Base-by-base conservation (phyloP, 2,329 filamentous ascomycete species). In the Podosphaera fusca region DNA sequence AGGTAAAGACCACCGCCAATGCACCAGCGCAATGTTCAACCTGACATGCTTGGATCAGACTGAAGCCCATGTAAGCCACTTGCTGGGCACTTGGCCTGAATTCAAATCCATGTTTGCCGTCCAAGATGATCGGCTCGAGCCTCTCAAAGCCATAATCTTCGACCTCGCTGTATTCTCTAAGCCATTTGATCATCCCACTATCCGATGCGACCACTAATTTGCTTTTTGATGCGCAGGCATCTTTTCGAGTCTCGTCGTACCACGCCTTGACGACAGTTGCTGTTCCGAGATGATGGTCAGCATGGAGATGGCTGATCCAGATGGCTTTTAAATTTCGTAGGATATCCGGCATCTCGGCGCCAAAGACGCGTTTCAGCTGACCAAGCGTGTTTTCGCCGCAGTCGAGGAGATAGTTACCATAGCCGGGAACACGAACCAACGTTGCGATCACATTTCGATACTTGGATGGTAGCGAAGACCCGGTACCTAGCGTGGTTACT, bases 361-460 rank as follows among this genome's bases (percentile, higher is more conserved):
- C 75, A 64, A 85, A 90, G 0, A 85, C 74, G 55, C 92, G 84
- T 58, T 79, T 80, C 45, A 98, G 72, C 67, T 95, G 89, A 9
- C 90, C 90, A 7, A 96, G 71, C 0, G 92, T 95, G 65, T 87
- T 88, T 69, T 98, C 92, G 58, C 92, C 92, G 63, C 82, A 87
- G 69, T 98, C 92, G 58, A 98, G 78, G 0, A 98, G 73, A 66
- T 95, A 94, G 67, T 79, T 88, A n/a, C 92, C 92, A 63, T 81
- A 78, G 3, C 82, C 85, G 5, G 92, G 92, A 2, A 95, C 82
- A 12, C 85, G 79, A 50, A 98, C 71, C 3, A 98, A 74, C 0
- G 89, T 95, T 1, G 82, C 81, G 9, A 90, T 95, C 29, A 98
- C 92, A 67, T 96, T 98, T 64, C 92, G 85, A 69, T 95, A 92